These are phyloP conservation scores for Leucoagaricus sp. DNA, from an alignment of 1,284 basidiomycete genomes.

Conservation along the genomic window DNA sequence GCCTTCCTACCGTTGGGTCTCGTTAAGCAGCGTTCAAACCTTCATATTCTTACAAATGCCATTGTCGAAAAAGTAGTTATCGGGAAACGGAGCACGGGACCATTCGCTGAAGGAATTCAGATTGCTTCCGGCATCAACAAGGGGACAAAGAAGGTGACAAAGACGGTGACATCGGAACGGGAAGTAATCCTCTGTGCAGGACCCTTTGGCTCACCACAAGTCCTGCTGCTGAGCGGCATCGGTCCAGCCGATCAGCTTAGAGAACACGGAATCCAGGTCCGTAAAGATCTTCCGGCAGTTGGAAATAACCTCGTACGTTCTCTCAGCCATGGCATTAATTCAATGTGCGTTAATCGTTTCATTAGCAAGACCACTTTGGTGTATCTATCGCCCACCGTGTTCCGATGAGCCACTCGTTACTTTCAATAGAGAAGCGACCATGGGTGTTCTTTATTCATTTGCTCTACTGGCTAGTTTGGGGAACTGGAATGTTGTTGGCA, in stretches of 20 bases:
- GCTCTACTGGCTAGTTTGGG: constrained; percentile 18
- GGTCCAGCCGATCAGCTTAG: constrained; percentile 35
- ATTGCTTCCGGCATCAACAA: neutral
- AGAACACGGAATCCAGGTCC: constrained; percentile 30
- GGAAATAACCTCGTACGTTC: constrained; percentile 8
- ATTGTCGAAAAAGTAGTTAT: neutral
- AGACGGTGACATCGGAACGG: neutral
- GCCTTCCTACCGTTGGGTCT: constrained; percentile 6
- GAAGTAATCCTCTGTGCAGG: constrained; percentile 9
- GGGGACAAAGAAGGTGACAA: no score
- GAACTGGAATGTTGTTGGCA: constrained; percentile 18
- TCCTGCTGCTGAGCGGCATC: constrained; percentile 59
- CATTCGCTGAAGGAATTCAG: constrained; percentile 3
- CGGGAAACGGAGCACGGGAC: neutral
- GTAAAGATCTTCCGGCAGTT: constrained; percentile 29
- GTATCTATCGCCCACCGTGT: constrained; percentile 25
- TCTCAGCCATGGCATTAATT: no score
- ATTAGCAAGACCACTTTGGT: constrained; percentile 33
- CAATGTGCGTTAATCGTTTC: no score
- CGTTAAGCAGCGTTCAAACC: constrained; percentile 1
- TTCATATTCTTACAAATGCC: constrained; percentile 9
- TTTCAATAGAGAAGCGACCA: constrained; percentile 21
- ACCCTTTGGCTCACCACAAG: constrained; percentile 33
- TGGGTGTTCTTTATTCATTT: constrained; percentile 18
- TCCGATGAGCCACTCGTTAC: constrained; percentile 26